Evolutionary conservation across 495 filamentous ascomycete species (phyloP).

Genomic region (Penicillium mononematosum): DNA sequence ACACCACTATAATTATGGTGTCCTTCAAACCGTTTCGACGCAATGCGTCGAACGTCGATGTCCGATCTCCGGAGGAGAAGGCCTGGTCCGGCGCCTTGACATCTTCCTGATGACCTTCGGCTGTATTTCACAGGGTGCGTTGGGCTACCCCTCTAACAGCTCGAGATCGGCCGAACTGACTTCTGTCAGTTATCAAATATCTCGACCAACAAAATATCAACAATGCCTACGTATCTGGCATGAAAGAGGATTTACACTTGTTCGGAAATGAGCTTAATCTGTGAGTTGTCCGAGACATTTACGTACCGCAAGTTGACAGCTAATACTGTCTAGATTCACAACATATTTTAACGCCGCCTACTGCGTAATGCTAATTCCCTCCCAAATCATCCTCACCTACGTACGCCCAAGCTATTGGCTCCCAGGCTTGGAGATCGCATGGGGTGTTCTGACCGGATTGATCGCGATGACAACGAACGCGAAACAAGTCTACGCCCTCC

Average conservation of each 20-base stretch:
- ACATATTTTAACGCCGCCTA: slow-evolving; percentile 60
- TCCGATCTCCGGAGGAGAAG: slow-evolving; percentile 29
- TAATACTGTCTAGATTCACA: slow-evolving; percentile 29
- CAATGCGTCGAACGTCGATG: slow-evolving; percentile 11
- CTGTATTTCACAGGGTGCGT: slow-evolving; percentile 33
- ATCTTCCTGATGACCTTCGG: slow-evolving; percentile 34
- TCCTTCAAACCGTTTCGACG: slow-evolving; percentile 21
- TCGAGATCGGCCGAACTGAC: background rate
- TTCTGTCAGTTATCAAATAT: slow-evolving; percentile 46
- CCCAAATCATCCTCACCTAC: slow-evolving; percentile 53
- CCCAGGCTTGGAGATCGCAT: slow-evolving; percentile 51
- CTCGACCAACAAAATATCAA: slow-evolving; percentile 57
- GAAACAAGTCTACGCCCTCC: slow-evolving; percentile 30
- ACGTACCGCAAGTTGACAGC: background rate
- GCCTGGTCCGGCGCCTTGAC: slow-evolving; percentile 35
- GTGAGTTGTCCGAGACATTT: slow-evolving; percentile 9
- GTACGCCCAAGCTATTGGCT: slow-evolving; percentile 57
- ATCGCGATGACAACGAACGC: slow-evolving; percentile 29
- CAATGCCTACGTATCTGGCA: slow-evolving; percentile 49
- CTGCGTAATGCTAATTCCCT: slow-evolving; percentile 59
- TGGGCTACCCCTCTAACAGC: background rate
- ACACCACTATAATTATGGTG: slow-evolving; percentile 17
- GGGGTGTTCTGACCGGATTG: slow-evolving; percentile 40
- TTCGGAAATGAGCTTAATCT: slow-evolving; percentile 48
- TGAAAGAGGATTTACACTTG: slow-evolving; percentile 39